Base-by-base conservation (phyloP, 371 early-diverging fungal species). In the Mucor velutinosus region DNA sequence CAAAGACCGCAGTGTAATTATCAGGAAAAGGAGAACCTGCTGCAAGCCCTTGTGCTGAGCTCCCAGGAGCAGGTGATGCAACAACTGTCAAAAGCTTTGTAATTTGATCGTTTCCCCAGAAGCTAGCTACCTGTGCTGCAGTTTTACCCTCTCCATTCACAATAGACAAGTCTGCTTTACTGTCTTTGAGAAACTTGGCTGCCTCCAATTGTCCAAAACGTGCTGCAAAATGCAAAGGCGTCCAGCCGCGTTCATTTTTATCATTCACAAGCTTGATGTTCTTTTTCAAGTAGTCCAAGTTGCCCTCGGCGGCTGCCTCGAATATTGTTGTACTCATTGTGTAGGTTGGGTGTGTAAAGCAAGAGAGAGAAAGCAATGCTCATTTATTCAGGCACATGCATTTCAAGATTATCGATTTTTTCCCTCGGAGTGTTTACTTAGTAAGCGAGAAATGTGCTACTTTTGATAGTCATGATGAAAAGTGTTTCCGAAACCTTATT, bases 171-270 rank as follows among this genome's bases (percentile, higher is more conserved):
- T 83, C 78, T 17, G 71, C 74, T 35, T 67, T 64, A 1, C 70
- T 69, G 2, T 73, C 60, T 17, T 80, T 53, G 2, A 87, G 60
- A 51, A 71, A 84, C 55, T 75, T 69, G 21, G 79, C 84, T 62
- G 71, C 75, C 30, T 72, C 76, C 5, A 70, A 45, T 33, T 82
- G 84, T 0, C 88, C 88, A 65, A 78, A 86, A 14, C 88, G 83
- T 19, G 88, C 88, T 35, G 88, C 85, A 49, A 86, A 81, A 33
- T 81, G 85, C 35, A 87, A 75, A n/a, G 77, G 75, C 1, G 78
- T 85, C 88, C 88, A 86, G 4, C 82, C 86, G n/a, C 88, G 81
- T 32, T 88, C 88, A 62, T 88, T 88, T 64, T 82, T 81, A 7
- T 76, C 74, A 15, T 64, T 60, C 5, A 68, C 15, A 19, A 25